Conservation (phyloP, 305 asterid species). For the Fraxinus dipetala region DNA sequence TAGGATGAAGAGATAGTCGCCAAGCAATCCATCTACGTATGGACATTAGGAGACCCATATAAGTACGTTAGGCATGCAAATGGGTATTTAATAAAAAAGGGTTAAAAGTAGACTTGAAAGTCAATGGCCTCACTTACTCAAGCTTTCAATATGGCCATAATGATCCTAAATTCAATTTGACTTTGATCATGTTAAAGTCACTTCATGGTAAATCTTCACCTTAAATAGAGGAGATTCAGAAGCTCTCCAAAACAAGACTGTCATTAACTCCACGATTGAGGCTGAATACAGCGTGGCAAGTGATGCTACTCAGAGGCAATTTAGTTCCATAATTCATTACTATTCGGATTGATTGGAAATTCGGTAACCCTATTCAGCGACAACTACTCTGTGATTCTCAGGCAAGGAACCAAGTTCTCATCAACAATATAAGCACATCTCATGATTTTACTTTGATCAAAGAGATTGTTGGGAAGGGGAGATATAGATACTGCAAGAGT, state of each 20-base stretch:
- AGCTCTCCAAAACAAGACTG: background rate
- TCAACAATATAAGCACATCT: background rate
- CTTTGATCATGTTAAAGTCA: background rate
- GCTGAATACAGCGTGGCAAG: background rate
- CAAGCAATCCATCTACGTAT: background rate
- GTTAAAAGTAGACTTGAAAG: background rate
- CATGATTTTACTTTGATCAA: background rate
- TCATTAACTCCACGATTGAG: background rate
- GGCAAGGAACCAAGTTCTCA: background rate
- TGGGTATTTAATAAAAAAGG: background rate
- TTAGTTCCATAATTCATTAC: background rate
- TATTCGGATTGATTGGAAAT: background rate
- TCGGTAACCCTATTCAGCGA: background rate
- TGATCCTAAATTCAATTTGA: background rate
- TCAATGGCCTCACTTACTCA: background rate
- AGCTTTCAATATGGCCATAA: background rate
- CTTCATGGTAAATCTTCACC: background rate
- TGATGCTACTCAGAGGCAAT: background rate
- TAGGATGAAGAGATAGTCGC: background rate
- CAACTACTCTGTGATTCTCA: background rate
- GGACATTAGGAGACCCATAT: background rate
- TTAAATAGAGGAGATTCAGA: background rate
- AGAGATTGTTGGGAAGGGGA: background rate
- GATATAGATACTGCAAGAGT: background rate
- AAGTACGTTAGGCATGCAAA: background rate